Base-by-base conservation (phyloP, 192 early-diverging fungal species). In the Coemansia furcata region DNA sequence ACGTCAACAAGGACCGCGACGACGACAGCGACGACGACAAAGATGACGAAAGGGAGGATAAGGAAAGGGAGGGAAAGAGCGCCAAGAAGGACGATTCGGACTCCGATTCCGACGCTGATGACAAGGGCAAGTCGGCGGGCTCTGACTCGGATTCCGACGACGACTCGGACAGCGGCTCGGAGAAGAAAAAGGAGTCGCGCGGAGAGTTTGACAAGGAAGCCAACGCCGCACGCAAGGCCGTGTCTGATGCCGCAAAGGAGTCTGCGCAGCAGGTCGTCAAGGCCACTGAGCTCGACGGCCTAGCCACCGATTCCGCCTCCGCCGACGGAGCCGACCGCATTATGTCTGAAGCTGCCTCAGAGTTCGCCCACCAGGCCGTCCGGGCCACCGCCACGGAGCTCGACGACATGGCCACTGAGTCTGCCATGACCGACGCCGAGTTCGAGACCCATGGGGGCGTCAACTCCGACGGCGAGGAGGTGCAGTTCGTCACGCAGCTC, bases 391-490 rank as follows among this genome's bases (percentile, higher is more conserved):
- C 58, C 0, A 69, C 73, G 2, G 60, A 72, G 67, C 46, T 75
- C 21, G 78, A 73, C 8, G 73, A 73, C n/a, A 38, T 11, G 0
- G 50, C 37, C 30, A 36, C n/a, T 0, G 68, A 70, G 0, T 38
- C 36, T 30, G 62, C 29, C 46, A 60, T 30, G 62, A 43, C 39
- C 37, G 42, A 46, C 23, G 19, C 23, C 42, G 77, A 78, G 65
- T 71, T 62, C 29, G 72, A 68, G 66, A 74, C 77, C 11, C 58
- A 71, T 21, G 36, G 6, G 11, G 61, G 65, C 29, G 6, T 69
- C 12, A 80, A 81, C 70, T 72, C 73, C 9, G 73, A 76, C 9
- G 78, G 73, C 60, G 78, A 81, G 21, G 66, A 60, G 6, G 63
- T 76, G 37, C 60, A 81, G 67, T 69, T 72, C 43, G 66, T 80